Conservation (phyloP, 257 asterid species). For the Nemophila menziesii region DNA sequence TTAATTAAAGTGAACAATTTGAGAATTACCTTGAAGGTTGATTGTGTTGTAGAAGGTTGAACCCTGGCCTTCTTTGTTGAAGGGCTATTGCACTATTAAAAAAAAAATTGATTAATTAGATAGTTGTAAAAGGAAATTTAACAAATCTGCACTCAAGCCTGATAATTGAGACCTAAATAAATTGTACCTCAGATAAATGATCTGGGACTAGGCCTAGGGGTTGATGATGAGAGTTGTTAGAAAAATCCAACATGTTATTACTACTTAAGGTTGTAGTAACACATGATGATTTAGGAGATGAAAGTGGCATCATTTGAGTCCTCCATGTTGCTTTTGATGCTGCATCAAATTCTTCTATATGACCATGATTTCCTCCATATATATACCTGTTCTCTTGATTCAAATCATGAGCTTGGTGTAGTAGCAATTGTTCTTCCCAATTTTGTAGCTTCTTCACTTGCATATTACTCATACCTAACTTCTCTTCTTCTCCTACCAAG, state of each 20-base stretch:
- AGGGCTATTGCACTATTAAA: conserved; percentile 44
- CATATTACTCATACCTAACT: conserved; percentile 17
- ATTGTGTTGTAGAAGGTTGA: conserved; percentile 44
- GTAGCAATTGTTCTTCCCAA: conserved; percentile 40
- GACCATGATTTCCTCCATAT: conserved; percentile 11
- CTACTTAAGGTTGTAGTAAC: conserved; percentile 32
- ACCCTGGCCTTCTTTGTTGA: conserved; percentile 56
- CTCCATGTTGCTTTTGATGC: conserved; percentile 15
- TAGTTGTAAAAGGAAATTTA: not conserved
- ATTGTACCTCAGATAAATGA: conserved; percentile 45
- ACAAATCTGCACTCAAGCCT: not conserved
- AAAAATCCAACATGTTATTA: conserved; percentile 38
- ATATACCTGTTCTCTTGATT: conserved; percentile 21
- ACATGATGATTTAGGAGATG: conserved; percentile 44
- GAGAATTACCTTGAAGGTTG: conserved; percentile 52
- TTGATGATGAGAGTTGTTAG: conserved; percentile 26
- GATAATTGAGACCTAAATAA: not conserved
- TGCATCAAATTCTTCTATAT: conserved; percentile 19
- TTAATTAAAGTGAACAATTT: conserved; percentile 8
- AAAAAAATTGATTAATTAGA: not conserved
- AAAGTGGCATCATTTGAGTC: conserved; percentile 32
- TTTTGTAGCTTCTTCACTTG: conserved; percentile 30
- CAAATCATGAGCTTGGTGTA: conserved; percentile 7
- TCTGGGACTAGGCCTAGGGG: conserved; percentile 34
- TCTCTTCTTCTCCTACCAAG: conserved; percentile 47